phyloP scores from a whole-genome alignment of 768 basidiomycete species.

The Lentinula detonsa region DNA sequence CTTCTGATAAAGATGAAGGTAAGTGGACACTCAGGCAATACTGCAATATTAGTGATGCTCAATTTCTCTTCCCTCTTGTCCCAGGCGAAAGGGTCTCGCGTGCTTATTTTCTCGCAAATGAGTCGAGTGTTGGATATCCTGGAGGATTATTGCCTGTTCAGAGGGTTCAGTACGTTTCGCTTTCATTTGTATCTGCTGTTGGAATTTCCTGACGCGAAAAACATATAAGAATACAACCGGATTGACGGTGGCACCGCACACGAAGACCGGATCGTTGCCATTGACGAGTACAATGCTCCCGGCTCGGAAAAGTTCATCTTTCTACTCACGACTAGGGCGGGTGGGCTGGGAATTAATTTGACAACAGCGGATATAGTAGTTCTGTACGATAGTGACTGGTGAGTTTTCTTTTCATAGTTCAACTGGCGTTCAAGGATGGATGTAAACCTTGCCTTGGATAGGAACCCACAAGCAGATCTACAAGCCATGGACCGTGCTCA shows the following conservation, averaged over 20 bases:
- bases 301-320: conserved; percentile 95
- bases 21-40: background rate
- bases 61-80: background rate
- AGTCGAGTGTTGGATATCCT: conserved; percentile 97
- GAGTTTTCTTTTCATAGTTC: conserved; percentile 11
- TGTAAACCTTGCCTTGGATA: conserved; percentile 21
- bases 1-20: conserved; percentile 79
- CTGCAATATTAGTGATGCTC: background rate
- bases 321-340: conserved; percentile 92
- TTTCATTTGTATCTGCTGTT: background rate
- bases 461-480: conserved; percentile 98
- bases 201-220: background rate
- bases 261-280: conserved; percentile 91
- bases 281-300: conserved; percentile 96
- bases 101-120: conserved; percentile 99
- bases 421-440: background rate
- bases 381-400: conserved; percentile 96
- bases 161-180: conserved; percentile 66
- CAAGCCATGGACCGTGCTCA: conserved; percentile 99
- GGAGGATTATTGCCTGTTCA: conserved; percentile 95
- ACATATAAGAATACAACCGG: conserved; percentile 80
- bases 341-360: conserved; percentile 94
- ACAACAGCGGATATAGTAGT: conserved; percentile 94
- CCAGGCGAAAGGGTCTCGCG: conserved; percentile 75
- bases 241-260: conserved; percentile 96